These are phyloP conservation scores for Trametes punicea DNA, from an alignment of 768 basidiomycete species.

Conservation along the genomic window DNA sequence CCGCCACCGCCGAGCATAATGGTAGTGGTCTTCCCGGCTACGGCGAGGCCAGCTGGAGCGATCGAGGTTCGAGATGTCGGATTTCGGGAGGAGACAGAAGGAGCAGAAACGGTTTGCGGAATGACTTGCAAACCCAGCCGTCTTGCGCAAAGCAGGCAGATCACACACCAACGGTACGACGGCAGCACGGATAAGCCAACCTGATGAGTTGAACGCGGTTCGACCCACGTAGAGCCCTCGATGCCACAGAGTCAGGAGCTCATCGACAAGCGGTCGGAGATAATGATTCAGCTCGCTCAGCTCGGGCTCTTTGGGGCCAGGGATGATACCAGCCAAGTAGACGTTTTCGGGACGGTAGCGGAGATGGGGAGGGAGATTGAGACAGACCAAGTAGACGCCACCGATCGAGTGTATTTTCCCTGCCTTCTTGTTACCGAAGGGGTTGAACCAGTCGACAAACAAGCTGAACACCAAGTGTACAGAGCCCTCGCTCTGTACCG, in stretches of 20 bases:
- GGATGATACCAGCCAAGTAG: slow-evolving; percentile 40
- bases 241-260: slow-evolving; percentile 35
- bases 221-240: slow-evolving; percentile 29
- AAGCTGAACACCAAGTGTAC: slow-evolving; percentile 13
- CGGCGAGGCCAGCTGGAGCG: slow-evolving; percentile 25
- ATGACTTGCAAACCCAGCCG: slow-evolving; percentile 27
- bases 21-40: slow-evolving; percentile 17
- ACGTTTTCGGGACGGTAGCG: slow-evolving; percentile 33
- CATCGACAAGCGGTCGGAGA: slow-evolving; percentile 36
- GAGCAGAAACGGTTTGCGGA: slow-evolving; percentile 29
- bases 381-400: slow-evolving; percentile 25
- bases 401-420: slow-evolving; percentile 11
- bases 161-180: slow-evolving; percentile 37
- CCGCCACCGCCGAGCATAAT: slow-evolving; percentile 21
- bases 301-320: slow-evolving; percentile 38
- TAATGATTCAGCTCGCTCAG: slow-evolving; percentile 36
- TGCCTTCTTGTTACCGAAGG: slow-evolving; percentile 12
- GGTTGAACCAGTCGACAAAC: slow-evolving; percentile 22
- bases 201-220: slow-evolving; percentile 25
- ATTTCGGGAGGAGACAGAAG: slow-evolving; percentile 23
- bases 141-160: slow-evolving; percentile 33
- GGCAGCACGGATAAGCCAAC: slow-evolving; percentile 29
- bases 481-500: neutral
- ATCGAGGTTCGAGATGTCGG: slow-evolving; percentile 32
- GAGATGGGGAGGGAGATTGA: slow-evolving; percentile 26